phyloP scores from a whole-genome alignment of 2,329 filamentous ascomycete genomes.

The Coniella lustricola region DNA sequence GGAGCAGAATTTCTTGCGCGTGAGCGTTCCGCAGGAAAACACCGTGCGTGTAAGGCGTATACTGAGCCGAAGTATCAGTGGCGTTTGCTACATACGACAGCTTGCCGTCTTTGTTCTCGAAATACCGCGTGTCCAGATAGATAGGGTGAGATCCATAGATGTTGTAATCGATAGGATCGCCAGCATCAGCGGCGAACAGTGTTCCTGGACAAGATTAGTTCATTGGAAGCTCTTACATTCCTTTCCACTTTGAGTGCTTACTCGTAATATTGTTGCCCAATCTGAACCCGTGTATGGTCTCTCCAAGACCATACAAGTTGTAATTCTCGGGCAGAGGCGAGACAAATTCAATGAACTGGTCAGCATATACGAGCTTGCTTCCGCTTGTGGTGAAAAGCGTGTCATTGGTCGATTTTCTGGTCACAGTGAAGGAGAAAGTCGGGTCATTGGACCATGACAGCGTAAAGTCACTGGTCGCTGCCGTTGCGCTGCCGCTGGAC shows the following conservation, averaged over 20 bases:
- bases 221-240: not conserved
- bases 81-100: conserved; percentile 49
- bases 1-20: conserved; percentile 64
- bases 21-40: conserved; percentile 73
- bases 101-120: conserved; percentile 44
- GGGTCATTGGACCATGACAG: conserved; percentile 46
- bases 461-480: conserved; percentile 47
- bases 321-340: conserved; percentile 62
- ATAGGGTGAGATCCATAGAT: conserved; percentile 72
- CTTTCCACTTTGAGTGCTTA: conserved; percentile 20
- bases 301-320: conserved; percentile 69
- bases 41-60: conserved; percentile 65
- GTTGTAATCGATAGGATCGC: conserved; percentile 58
- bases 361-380: conserved; percentile 61
- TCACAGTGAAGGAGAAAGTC: conserved; percentile 63
- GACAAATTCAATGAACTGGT: conserved; percentile 71
- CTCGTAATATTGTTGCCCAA: conserved; percentile 68
- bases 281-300: conserved; percentile 63
- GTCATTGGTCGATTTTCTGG: conserved; percentile 52
- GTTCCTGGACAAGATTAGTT: conserved; percentile 28
- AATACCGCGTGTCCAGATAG: conserved; percentile 75
- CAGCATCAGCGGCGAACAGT: conserved; percentile 59
- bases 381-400: conserved; percentile 61
- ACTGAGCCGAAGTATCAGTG: conserved; percentile 44
- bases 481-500: conserved; percentile 29